These are phyloP conservation scores for Gryganskiella cystojenkinii DNA, from an alignment of 192 early-diverging fungal genomes.

Conservation along the genomic window DNA sequence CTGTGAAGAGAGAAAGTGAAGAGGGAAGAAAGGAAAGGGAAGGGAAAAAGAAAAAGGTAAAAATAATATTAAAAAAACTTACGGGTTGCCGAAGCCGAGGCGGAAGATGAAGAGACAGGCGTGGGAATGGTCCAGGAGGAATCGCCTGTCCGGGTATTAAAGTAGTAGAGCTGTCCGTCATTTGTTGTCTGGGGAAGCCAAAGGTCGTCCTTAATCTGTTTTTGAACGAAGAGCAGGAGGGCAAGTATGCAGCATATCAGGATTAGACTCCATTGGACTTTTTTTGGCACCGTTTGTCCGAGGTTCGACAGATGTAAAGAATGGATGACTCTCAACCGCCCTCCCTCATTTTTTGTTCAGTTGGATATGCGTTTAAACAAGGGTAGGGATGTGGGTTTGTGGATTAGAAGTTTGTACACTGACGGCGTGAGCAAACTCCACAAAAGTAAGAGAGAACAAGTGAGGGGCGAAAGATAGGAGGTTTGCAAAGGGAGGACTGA, in stretches of 20 bases:
- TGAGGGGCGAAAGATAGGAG: too few relatives aligned
- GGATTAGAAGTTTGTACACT: too few relatives aligned
- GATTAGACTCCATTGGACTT: too few relatives aligned
- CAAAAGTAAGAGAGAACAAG: not conserved
- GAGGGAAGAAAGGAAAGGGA: not conserved
- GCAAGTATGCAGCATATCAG: not conserved
- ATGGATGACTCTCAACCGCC: constrained; percentile 18
- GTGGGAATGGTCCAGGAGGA: constrained; percentile 60
- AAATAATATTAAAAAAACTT: not conserved
- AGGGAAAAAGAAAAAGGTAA: not conserved
- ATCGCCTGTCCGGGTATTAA: constrained; percentile 60
- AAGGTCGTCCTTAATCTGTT: constrained; percentile 25
- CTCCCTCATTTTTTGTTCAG: too few relatives aligned
- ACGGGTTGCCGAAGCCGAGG: not conserved
- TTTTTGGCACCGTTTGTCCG: too few relatives aligned
- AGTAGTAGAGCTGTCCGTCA: constrained; percentile 61
- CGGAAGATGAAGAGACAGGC: constrained; percentile 3
- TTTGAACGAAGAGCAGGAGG: not conserved
- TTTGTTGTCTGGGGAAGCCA: constrained; percentile 54
- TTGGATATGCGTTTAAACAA: too few relatives aligned
- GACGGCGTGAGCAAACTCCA: not conserved
- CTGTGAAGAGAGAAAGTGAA: not conserved
- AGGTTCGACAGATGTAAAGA: too few relatives aligned
- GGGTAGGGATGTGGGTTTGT: too few relatives aligned
- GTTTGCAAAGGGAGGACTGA: not conserved